These are phyloP conservation scores for Cicer chorassanicum DNA, from an alignment of 306 rosid species.

Conservation along the genomic window DNA sequence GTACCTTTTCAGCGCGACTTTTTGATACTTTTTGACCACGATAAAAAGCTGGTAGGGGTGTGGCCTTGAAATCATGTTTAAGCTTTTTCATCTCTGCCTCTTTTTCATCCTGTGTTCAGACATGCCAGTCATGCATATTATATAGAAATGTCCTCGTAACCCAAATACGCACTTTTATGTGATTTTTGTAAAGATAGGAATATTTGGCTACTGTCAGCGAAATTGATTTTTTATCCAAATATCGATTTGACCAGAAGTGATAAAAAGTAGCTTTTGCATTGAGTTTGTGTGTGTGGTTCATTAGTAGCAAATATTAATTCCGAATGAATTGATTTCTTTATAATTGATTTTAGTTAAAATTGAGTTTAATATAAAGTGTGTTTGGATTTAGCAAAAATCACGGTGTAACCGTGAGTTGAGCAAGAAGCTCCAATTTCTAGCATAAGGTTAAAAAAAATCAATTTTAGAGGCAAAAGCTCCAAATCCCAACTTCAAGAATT, in stretches of 20 bases:
- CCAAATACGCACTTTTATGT: background rate
- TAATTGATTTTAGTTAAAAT: background rate
- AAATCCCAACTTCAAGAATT: background rate
- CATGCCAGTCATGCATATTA: conserved; percentile 27
- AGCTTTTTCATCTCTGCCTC: conserved; percentile 58
- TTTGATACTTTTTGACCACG: conserved; percentile 55
- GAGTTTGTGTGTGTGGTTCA: background rate
- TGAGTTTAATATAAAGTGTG: background rate
- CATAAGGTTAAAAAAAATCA: background rate
- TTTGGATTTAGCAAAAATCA: background rate
- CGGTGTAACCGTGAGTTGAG: background rate
- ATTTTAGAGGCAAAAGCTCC: background rate
- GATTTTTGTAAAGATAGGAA: background rate
- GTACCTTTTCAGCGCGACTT: conserved; percentile 63
- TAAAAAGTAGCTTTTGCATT: background rate
- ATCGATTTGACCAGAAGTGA: background rate
- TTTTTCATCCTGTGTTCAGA: conserved; percentile 61
- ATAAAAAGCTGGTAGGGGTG: conserved; percentile 56
- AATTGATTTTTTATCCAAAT: conserved; percentile 2
- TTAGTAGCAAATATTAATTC: background rate
- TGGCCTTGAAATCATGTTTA: conserved; percentile 63
- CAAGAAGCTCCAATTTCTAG: background rate
- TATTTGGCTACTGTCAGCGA: background rate
- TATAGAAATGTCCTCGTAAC: conserved; percentile 11
- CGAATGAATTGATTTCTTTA: background rate